Percentiles rank a stretch among this genome's conserved stretches.
These are phyloP conservation scores for Canavalia ensiformis DNA, from an alignment of 306 rosid species.

Conservation along the genomic window DNA sequence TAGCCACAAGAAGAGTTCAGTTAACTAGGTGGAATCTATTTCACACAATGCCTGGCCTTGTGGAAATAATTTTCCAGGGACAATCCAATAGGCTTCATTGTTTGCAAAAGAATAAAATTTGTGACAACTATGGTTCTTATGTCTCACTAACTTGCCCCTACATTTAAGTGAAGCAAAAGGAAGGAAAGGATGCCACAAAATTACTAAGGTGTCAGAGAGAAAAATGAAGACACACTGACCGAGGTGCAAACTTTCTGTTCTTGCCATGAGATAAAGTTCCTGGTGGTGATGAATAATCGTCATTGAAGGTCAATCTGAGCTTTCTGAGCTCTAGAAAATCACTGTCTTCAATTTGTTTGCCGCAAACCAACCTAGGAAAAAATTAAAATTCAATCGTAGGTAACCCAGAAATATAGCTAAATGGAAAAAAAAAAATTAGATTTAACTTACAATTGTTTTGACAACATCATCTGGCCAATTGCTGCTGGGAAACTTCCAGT, in stretches of 20 bases:
- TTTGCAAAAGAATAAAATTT: constrained; percentile 30
- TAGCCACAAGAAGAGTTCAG: neutral
- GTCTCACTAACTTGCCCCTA: constrained; percentile 4
- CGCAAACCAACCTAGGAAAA: constrained; percentile 63
- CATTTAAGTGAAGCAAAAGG: constrained; percentile 26
- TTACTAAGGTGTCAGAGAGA: constrained; percentile 27
- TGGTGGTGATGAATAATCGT: constrained; percentile 49
- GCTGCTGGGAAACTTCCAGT: constrained; percentile 72
- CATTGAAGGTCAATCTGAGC: constrained; percentile 56
- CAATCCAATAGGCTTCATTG: neutral
- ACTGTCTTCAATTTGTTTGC: constrained; percentile 69
- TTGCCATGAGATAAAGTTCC: constrained; percentile 47
- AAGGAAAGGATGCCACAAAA: constrained; percentile 29
- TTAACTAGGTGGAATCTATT: constrained; percentile 19
- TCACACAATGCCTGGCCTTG: neutral
- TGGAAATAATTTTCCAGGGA: constrained; percentile 24
- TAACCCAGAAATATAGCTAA: constrained; percentile 37
- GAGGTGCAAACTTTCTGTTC: constrained; percentile 70
- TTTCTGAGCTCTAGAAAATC: constrained; percentile 52
- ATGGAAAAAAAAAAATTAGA: constrained; percentile 17
- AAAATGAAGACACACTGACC: constrained; percentile 58
- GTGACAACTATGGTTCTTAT: constrained; percentile 11
- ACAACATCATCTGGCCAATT: constrained; percentile 54
- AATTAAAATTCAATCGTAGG: constrained; percentile 38
- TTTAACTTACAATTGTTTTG: constrained; percentile 75